A percentile compares a stretch with the other conserved stretches of the same genome.
Evolutionary conservation across 768 basidiomycete genomes (phyloP).

Genomic region (Leccinum disarticulatum): DNA sequence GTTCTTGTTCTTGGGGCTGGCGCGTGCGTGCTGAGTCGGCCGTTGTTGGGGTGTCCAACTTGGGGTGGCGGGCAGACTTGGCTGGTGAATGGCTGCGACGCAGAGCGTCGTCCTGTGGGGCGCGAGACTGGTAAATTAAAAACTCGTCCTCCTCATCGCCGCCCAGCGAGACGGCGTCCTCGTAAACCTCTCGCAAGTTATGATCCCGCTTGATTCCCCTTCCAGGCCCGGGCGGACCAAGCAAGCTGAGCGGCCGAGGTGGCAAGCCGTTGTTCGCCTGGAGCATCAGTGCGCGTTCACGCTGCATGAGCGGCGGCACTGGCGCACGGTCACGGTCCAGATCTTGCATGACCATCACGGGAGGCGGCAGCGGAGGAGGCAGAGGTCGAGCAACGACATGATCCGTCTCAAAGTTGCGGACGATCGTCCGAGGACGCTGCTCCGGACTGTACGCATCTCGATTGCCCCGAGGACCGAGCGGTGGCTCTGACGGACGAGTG

Average conservation of each 20-base stretch:
- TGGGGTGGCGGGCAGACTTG: slow-evolving; percentile 13
- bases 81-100: slow-evolving; percentile 23
- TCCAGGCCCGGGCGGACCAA: slow-evolving; percentile 15
- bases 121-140: slow-evolving; percentile 42
- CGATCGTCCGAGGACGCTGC: slow-evolving; percentile 6
- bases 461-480: slow-evolving; percentile 9
- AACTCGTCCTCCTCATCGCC: slow-evolving; percentile 70
- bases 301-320: slow-evolving; percentile 26
- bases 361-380: slow-evolving; percentile 5
- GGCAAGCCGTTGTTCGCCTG: slow-evolving; percentile 28
- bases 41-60: slow-evolving; percentile 14
- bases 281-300: slow-evolving; percentile 32
- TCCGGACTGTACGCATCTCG: slow-evolving; percentile 10
- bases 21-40: slow-evolving; percentile 3
- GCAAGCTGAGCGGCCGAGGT: slow-evolving; percentile 24
- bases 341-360: not conserved
- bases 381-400: not conserved
- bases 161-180: slow-evolving; percentile 70
- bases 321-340: slow-evolving; percentile 13
- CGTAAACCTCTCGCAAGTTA: slow-evolving; percentile 27
- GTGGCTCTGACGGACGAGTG: slow-evolving; percentile 7
- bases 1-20: slow-evolving; percentile 11
- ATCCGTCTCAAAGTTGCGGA: slow-evolving; percentile 13
- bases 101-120: slow-evolving; percentile 16
- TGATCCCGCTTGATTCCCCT: slow-evolving; percentile 19